phyloP scores from a whole-genome alignment of 2,329 filamentous ascomycete genomes.

The Xylariaceae sp. region DNA sequence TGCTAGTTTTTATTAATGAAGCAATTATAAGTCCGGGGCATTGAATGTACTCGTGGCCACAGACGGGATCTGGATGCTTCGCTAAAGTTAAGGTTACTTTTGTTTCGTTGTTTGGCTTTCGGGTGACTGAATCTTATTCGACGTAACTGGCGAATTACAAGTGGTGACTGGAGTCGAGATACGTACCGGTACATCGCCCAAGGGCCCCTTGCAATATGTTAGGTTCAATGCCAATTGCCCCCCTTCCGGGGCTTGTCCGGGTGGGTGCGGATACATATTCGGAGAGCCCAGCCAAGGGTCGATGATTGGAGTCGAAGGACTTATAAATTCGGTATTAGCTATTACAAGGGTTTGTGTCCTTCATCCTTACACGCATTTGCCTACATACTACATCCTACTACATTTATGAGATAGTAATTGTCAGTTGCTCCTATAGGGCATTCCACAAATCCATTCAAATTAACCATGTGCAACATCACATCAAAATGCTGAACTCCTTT shows the following conservation, averaged over 20 bases:
- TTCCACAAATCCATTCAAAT: background rate
- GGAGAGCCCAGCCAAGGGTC: background rate
- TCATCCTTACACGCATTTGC: no score
- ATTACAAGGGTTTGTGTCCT: background rate
- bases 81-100: background rate
- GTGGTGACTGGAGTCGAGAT: background rate
- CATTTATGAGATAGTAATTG: no score
- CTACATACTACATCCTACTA: no score
- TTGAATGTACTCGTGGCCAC: background rate
- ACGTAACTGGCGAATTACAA: background rate
- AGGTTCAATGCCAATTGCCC: background rate
- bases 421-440: background rate
- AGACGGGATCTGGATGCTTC: background rate
- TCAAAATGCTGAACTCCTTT: constrained; percentile 4
- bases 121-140: background rate
- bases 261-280: background rate
- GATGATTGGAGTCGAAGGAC: background rate
- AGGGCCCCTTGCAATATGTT: background rate
- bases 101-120: background rate
- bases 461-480: background rate
- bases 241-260: background rate
- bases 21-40: background rate
- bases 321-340: background rate
- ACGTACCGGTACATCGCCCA: background rate
- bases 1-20: no score